Evolutionary conservation across 306 rosid species (phyloP).

Genomic region (Casuarina glauca): DNA sequence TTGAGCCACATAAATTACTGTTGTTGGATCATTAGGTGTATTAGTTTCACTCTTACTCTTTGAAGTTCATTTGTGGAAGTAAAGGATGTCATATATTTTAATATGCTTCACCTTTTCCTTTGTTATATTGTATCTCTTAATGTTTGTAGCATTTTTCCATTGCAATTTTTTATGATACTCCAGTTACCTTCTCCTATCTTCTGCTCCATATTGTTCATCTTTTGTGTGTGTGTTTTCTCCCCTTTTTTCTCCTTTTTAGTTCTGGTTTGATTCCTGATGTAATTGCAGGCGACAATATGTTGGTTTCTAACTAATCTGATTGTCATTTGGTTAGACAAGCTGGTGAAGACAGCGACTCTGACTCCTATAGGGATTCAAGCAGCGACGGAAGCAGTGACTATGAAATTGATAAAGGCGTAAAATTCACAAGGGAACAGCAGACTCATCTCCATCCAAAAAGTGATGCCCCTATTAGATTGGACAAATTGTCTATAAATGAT

Average conservation of each 20-base stretch:
- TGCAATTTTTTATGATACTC: background rate
- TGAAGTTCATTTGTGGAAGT: background rate
- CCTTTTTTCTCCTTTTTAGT: background rate
- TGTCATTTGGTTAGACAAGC: constrained; percentile 44
- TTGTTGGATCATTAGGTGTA: background rate
- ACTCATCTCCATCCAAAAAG: constrained; percentile 32
- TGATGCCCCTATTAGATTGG: constrained; percentile 37
- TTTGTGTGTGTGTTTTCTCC: background rate
- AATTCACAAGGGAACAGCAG: constrained; percentile 33
- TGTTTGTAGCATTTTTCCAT: background rate
- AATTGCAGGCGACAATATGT: background rate
- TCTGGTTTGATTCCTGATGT: constrained; percentile 6
- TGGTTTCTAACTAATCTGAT: constrained; percentile 21
- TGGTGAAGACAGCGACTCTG: constrained; percentile 63
- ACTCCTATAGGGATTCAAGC: constrained; percentile 68
- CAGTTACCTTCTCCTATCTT: background rate
- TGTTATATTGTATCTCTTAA: background rate
- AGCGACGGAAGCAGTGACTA: constrained; percentile 82
- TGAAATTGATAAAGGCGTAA: constrained; percentile 50
- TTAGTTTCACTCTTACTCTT: background rate
- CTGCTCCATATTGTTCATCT: background rate
- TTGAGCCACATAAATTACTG: background rate
- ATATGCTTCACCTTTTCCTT: background rate
- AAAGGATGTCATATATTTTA: background rate
- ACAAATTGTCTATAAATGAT: constrained; percentile 44